phyloP scores from a whole-genome alignment of 257 asterid genomes.

The Penstemon eatonii region DNA sequence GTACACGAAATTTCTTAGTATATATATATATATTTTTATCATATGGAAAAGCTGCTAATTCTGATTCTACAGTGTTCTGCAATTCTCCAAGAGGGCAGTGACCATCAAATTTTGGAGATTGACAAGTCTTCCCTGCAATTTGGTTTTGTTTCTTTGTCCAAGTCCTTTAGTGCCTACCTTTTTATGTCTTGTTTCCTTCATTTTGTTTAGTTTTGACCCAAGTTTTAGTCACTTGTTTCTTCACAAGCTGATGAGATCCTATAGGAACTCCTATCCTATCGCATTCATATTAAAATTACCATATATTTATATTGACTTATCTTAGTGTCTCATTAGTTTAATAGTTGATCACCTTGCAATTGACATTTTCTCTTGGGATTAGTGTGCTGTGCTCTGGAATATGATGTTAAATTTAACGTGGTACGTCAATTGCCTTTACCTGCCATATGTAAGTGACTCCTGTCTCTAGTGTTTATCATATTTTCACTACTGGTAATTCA shows the following conservation, averaged over 20 bases:
- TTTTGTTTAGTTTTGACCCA: slow-evolving; percentile 36
- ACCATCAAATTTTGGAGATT: background rate
- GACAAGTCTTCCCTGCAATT: slow-evolving; percentile 1
- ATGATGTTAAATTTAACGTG: too few relatives aligned
- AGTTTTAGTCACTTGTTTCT: slow-evolving; percentile 36
- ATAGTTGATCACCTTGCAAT: background rate
- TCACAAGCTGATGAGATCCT: slow-evolving; percentile 26
- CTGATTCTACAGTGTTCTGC: slow-evolving; percentile 2
- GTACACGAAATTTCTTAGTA: background rate
- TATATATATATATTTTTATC: background rate
- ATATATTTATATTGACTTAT: slow-evolving; percentile 18
- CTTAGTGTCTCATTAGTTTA: background rate
- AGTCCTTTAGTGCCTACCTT: slow-evolving; percentile 38
- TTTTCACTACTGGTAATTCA: too few relatives aligned
- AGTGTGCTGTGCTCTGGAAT: background rate
- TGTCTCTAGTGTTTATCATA: too few relatives aligned
- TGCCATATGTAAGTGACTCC: too few relatives aligned
- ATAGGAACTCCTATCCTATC: slow-evolving; percentile 5
- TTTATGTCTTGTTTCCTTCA: slow-evolving; percentile 43
- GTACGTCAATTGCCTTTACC: too few relatives aligned
- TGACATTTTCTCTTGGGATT: slow-evolving; percentile 26
- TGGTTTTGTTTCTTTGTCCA: slow-evolving; percentile 41
- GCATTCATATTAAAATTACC: background rate
- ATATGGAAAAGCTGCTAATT: slow-evolving; percentile 1
- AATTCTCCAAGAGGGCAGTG: slow-evolving; percentile 6